phyloP scores from a whole-genome alignment of 345 rosid genomes.

The Lumnitzera racemosa region DNA sequence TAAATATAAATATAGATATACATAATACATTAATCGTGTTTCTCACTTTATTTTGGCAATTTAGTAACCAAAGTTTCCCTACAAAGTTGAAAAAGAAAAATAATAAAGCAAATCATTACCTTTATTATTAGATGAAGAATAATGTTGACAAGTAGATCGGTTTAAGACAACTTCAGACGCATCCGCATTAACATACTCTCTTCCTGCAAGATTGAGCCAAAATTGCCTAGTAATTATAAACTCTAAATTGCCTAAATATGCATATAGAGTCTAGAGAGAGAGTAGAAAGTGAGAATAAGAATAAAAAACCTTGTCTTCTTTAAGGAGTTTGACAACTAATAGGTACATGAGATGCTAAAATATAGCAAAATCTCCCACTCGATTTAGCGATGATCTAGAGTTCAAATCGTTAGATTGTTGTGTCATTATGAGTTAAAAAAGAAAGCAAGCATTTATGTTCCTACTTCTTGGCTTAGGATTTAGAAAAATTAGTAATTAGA shows the following conservation, averaged over 20 bases:
- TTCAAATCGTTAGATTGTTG: too few species aligned
- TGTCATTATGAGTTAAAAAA: too few species aligned
- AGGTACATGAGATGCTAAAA: conserved; percentile 51
- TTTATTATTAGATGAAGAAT: conserved; percentile 24
- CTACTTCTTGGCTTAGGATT: too few species aligned
- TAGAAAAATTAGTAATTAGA: too few species aligned
- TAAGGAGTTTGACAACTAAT: conserved; percentile 76
- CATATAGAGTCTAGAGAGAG: neutral
- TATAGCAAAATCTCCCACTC: too few species aligned
- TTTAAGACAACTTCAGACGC: conserved; percentile 90
- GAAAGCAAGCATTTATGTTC: too few species aligned
- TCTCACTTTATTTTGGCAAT: too few species aligned
- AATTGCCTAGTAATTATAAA: neutral
- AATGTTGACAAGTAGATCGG: conserved; percentile 46
- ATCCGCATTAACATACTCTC: conserved; percentile 86
- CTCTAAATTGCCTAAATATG: conserved; percentile 1
- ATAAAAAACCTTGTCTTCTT: conserved; percentile 77
- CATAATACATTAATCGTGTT: too few species aligned
- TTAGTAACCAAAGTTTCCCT: neutral
- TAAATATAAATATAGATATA: too few species aligned
- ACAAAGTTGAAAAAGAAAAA: neutral
- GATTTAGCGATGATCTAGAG: too few species aligned
- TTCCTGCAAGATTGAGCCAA: conserved; percentile 35
- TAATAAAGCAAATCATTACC: conserved; percentile 16
- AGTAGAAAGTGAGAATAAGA: too few species aligned